phyloP scores from a whole-genome alignment of 2,329 filamentous ascomycete species.

The Exophiala sp. region DNA sequence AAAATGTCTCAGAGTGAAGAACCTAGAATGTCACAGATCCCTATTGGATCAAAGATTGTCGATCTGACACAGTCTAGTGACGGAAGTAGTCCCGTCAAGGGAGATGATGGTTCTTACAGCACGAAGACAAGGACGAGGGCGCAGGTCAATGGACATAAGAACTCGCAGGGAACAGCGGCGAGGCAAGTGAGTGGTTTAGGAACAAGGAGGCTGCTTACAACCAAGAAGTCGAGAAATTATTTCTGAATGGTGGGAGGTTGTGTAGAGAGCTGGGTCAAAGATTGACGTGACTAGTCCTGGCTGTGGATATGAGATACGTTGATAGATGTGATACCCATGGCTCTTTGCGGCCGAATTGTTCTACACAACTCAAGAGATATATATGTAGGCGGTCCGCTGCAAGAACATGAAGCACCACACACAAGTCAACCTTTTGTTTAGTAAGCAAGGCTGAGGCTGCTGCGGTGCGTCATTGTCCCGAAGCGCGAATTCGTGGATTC shows the following conservation, averaged over 20 bases:
- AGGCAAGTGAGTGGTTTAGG: constrained; percentile 22
- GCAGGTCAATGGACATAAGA: constrained; percentile 3
- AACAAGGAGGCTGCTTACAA: constrained; percentile 21
- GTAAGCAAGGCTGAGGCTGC: constrained; percentile 10
- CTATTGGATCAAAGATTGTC: constrained; percentile 30
- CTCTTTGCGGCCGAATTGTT: no score
- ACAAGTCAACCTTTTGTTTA: no score
- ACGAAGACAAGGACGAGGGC: neutral
- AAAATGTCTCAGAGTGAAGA: constrained; percentile 23
- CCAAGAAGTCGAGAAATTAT: constrained; percentile 18
- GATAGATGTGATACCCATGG: no score
- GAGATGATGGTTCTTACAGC: constrained; percentile 2
- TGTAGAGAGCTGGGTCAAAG: no score
- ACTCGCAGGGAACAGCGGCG: neutral
- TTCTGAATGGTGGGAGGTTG: neutral
- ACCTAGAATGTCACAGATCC: constrained; percentile 21
- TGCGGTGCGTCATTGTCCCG: constrained; percentile 17
- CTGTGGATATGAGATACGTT: no score
- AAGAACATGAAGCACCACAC: no score
- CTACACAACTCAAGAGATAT: no score
- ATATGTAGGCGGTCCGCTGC: no score
- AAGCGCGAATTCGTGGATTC: neutral
- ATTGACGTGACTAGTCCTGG: no score
- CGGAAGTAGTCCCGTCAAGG: constrained; percentile 14
- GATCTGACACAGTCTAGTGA: constrained; percentile 41